Base-by-base conservation (phyloP, 306 rosid species). In the Heteromeles arbutifolia region DNA sequence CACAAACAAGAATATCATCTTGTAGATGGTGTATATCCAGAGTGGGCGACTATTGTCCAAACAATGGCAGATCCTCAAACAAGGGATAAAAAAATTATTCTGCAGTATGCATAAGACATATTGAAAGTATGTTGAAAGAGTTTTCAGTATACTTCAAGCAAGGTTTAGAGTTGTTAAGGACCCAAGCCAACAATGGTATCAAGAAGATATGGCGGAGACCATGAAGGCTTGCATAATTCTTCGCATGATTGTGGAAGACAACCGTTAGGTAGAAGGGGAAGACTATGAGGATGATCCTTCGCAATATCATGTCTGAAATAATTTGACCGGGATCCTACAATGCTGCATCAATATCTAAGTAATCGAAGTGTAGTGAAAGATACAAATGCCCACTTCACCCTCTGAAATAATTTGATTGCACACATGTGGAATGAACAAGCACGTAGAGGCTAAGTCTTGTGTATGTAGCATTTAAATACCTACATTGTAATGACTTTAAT, bases 191-290 rank as follows among this genome's bases (percentile, higher is more conserved):
- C 62, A 68, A 37, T 77, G 8, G 57, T 12, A n/a, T 4, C 3
- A 1, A 6, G 43, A 56, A 19, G 25, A 8, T 1, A 28, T 39
- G 3, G 10, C 6, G 2, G 9, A 11, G 8, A 69, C 58, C 4
- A 25, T 56, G 77, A 22, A 21, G 11, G 34, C 76, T 3, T 78
- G 66, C 13, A 22, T 78, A 6, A 70, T 78, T 25, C 13, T n/a
- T n/a, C n/a, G n/a, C n/a, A n/a, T 78, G 65, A 70, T 70, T 26
- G 34, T 78, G 6, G 81, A 70, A 37, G 72, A 78, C 50, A 43
- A 43, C 3, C 14, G 3, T 43, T 0, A 43, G 13, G 12, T 8
- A 43, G 10, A 8, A 8, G 14, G 50, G 50, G 50, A 43, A 43
- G 50, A 43, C 10, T 43, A 43, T 43, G 12, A 43, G 13, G 14